Conservation (phyloP, 768 basidiomycete genomes). For the Suillus placidus region DNA sequence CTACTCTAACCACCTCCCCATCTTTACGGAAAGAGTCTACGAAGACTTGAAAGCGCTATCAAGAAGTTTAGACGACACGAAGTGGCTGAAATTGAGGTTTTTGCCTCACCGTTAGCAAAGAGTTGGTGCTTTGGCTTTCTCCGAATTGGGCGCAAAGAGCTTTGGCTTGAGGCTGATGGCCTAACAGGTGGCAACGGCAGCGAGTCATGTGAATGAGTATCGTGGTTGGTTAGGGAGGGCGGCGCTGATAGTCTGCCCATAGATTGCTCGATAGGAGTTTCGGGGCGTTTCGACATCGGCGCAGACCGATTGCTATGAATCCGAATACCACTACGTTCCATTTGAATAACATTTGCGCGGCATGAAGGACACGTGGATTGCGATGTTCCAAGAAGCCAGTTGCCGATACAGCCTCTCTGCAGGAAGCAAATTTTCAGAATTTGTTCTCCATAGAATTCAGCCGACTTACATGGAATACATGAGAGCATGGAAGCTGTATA, state of each 20-base stretch:
- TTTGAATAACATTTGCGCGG: constrained; percentile 1
- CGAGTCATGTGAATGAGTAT: neutral
- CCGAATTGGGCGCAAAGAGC: neutral
- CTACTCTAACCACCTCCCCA: neutral
- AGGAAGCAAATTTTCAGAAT: neutral
- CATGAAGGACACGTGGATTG: neutral
- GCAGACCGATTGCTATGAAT: neutral
- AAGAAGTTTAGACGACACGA: neutral
- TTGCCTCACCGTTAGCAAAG: neutral
- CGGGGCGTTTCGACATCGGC: too few species aligned
- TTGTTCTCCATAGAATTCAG: neutral
- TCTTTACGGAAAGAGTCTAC: neutral
- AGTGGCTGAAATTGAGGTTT: neutral
- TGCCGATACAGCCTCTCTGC: constrained; percentile 7
- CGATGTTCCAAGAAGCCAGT: neutral
- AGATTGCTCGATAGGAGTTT: neutral
- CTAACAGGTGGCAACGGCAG: neutral
- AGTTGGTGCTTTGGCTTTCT: neutral
- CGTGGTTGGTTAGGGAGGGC: neutral
- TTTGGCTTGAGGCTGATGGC: neutral
- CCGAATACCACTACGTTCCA: neutral
- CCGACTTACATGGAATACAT: constrained; percentile 12
- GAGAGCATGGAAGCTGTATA: constrained; percentile 11
- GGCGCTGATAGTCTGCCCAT: neutral
- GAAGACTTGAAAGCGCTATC: neutral